These are phyloP conservation scores for Dactylellina cionopaga DNA, from an alignment of 2,329 filamentous ascomycete genomes.

Conservation along the genomic window DNA sequence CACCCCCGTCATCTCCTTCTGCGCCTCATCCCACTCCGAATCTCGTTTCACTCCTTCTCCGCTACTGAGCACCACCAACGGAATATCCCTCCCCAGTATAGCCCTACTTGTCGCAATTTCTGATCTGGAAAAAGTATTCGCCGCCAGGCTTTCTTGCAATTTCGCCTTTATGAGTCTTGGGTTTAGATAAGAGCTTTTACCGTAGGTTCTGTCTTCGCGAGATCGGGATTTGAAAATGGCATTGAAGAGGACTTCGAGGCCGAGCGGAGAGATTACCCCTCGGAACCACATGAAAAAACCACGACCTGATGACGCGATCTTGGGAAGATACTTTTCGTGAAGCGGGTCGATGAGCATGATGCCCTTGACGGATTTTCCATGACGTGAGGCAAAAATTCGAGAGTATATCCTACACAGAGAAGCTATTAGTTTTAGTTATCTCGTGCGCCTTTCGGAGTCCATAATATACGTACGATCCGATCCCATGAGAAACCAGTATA, in stretches of 20 bases:
- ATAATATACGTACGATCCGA: slow-evolving; percentile 67
- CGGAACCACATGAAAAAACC: slow-evolving; percentile 89
- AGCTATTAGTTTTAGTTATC: not conserved
- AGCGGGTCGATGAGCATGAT: slow-evolving; percentile 86
- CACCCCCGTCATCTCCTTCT: slow-evolving; percentile 82
- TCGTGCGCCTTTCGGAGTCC: too few relatives aligned
- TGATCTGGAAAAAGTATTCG: slow-evolving; percentile 81
- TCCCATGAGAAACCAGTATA: slow-evolving; percentile 84
- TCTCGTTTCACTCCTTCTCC: slow-evolving; percentile 75
- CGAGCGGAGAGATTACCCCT: slow-evolving; percentile 86
- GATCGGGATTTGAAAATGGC: slow-evolving; percentile 83
- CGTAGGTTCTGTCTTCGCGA: slow-evolving; percentile 85
- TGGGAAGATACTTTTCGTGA: slow-evolving; percentile 83
- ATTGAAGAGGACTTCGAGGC: slow-evolving; percentile 80
- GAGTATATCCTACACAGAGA: slow-evolving; percentile 77
- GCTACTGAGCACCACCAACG: slow-evolving; percentile 83
- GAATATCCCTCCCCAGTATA: slow-evolving; percentile 79
- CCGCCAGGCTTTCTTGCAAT: slow-evolving; percentile 91
- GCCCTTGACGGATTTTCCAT: slow-evolving; percentile 77
- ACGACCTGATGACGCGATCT: slow-evolving; percentile 72
- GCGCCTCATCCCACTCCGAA: slow-evolving; percentile 80
- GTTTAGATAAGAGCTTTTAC: slow-evolving; percentile 78
- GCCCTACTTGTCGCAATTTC: slow-evolving; percentile 81
- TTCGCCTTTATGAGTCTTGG: slow-evolving; percentile 89
- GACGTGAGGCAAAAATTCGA: slow-evolving; percentile 87